Conservation (phyloP, 257 asterid genomes). For the Lycium ferocissimum region DNA sequence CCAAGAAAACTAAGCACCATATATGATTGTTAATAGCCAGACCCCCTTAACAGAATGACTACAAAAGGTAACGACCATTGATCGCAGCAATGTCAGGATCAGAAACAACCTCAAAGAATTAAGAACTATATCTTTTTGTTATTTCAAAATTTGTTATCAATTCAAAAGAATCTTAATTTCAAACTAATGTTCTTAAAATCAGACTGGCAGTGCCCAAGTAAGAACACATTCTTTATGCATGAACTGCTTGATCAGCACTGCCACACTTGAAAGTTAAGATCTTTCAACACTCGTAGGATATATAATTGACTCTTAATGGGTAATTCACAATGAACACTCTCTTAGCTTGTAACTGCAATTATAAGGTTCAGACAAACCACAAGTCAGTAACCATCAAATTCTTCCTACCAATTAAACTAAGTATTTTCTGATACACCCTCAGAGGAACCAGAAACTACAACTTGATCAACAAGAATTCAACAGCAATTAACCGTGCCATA, state of each 20-base stretch:
- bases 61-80: not conserved
- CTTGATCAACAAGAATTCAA: not conserved
- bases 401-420: not conserved
- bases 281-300: not conserved
- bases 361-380: not conserved
- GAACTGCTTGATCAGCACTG: not conserved
- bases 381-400: not conserved
- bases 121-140: not conserved
- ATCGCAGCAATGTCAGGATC: slow-evolving; percentile 10
- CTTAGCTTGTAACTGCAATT: not conserved
- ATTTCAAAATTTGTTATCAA: not conserved
- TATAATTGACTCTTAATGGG: not conserved
- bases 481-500: not conserved
- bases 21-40: not conserved
- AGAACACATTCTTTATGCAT: not conserved
- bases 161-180: not conserved
- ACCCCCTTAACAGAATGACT: not conserved
- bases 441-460: not conserved
- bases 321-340: not conserved
- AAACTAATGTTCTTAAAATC: too few species aligned
- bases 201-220: not conserved
- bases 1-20: not conserved
- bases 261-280: not conserved
- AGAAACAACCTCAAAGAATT: not conserved
- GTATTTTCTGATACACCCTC: not conserved